A percentile compares a stretch with the other conserved stretches of the same genome.
These are phyloP conservation scores for Aureobasidium melanogenum DNA, from an alignment of 2,329 filamentous ascomycete species.

Conservation along the genomic window DNA sequence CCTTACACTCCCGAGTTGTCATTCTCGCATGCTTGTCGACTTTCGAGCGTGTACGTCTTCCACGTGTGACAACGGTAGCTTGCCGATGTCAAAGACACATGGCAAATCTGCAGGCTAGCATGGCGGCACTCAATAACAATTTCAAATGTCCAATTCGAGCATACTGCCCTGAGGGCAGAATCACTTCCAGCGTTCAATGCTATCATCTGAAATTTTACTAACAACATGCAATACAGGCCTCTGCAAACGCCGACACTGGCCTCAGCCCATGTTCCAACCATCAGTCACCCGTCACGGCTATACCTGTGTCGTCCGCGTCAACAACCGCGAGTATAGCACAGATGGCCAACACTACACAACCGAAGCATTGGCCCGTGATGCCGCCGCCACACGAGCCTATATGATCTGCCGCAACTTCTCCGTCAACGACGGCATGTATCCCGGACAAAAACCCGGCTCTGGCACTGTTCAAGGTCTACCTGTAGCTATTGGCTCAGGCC, in stretches of 20 bases:
- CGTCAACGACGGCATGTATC: slow-evolving; percentile 86
- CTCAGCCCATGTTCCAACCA: slow-evolving; percentile 79
- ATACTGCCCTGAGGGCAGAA: background rate
- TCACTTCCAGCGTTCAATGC: too few relatives aligned
- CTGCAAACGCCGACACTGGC: slow-evolving; percentile 90
- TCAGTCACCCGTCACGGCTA: slow-evolving; percentile 67
- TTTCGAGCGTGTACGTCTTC: background rate
- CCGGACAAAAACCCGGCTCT: slow-evolving; percentile 45
- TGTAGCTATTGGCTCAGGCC: slow-evolving; percentile 54
- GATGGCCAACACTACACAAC: slow-evolving; percentile 69
- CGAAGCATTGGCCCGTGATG: slow-evolving; percentile 77
- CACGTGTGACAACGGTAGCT: background rate
- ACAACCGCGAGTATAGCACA: slow-evolving; percentile 93
- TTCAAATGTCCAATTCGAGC: too few relatives aligned
- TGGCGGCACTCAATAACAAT: background rate
- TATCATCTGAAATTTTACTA: background rate
- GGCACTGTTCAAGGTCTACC: slow-evolving; percentile 45
- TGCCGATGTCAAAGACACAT: background rate
- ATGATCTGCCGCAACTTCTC: slow-evolving; percentile 98
- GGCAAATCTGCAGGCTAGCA: background rate
- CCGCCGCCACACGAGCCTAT: slow-evolving; percentile 90
- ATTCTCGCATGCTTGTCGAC: background rate
- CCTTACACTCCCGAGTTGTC: background rate
- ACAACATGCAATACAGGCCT: slow-evolving; percentile 52
- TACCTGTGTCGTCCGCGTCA: slow-evolving; percentile 85